Evolutionary conservation across 2,329 filamentous ascomycete genomes (phyloP), one percentile per base, ranked within the genome.

Genomic region (Venturia pyrina): DNA sequence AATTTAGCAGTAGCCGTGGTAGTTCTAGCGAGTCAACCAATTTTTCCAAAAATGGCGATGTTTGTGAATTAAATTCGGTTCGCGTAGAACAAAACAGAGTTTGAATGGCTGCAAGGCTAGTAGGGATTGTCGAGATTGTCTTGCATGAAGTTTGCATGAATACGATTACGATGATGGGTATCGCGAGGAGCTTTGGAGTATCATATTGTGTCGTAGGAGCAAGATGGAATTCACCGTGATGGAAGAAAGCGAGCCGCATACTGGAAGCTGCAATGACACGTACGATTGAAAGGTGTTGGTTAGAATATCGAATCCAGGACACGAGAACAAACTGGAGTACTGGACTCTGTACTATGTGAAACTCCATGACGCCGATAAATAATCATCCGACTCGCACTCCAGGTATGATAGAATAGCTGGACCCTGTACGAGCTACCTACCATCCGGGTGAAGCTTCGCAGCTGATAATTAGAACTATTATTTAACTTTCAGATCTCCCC

Each of bases 61-160:
- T 59, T 59, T 59, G 53, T 59, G 53, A 59, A 28, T 28, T 59
- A 32, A 59, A 28, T 28, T 28, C 4, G 28, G 32, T n/a, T 34
- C 32, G 53, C 53, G 53, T n/a, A 37, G 37, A 53, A 53, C 41
- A 5, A 53, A 53, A 28, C 28, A 28, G 28, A 53, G 13, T 13
- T 10, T 5, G 53, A n/a, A 37, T 32, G 19, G 28, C 40, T 37
- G 53, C 53, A 21, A 59, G 48, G 15, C 53, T 59, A 59, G 53
- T 32, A 59, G 53, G 53, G 53, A 34, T 59, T 10, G 28, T 59
- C 53, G 32, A 37, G 53, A 57, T 57, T 34, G 32, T 57, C 53
- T 34, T 57, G 53, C 53, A 57, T 57, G 53, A 57, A 32, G 32
- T 37, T 34, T 57, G 53, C 53, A 57, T 57, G 53, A n/a, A n/a